Base-by-base conservation (phyloP, 352 stramenopile genomes). In the Globisporangium sylvaticum region DNA sequence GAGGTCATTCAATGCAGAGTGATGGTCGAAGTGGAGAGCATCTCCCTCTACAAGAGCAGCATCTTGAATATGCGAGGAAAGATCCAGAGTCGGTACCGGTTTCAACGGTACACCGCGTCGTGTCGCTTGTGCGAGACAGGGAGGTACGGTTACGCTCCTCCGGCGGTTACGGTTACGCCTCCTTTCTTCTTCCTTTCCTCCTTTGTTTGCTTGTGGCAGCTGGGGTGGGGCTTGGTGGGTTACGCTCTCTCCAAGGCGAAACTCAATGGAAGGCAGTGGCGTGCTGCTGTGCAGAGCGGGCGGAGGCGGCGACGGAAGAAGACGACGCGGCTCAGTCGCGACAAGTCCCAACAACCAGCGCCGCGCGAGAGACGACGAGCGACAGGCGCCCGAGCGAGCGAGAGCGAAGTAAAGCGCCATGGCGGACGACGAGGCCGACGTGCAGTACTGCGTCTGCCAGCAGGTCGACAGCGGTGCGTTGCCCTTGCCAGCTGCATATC, bases 391-490 rank as follows among this genome's bases (percentile, higher is more conserved):
- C 2, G 48, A 31, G 37, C 25, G 60, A 58, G 14, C 29, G 24
- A 14, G 48, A 24, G 25, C 20, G 37, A 29, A 57, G 15, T 8
- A 25, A 52, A 61, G 42, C 42, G 42, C 42, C 42, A 88, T 84
- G 78, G 69, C 73, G 31, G 73, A 83, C 60, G 72, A 63, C 27
- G 59, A 68, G 15, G 66, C 62, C n/a, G 46, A 73, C 62, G 81
- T 80, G 69, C 74, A 76, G 57, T 96, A 96, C 78, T 96, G 88
- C 80, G 76, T 96, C 46, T 96, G 88, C 59, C 83, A 90, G 65
- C 84, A 95, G 76, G 66, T 76, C 3, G 87, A 96, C 68, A 87
- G 79, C 70, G 85, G 79, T 87, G 72, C 65, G 78, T 59, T 74
- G 4, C n/a, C 12, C 56, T 20, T 55, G 12, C 32, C 58, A n/a